Evolutionary conservation across 108 stramenopile genomes (phyloP).

Genomic region (Skeletonema marinoi): DNA sequence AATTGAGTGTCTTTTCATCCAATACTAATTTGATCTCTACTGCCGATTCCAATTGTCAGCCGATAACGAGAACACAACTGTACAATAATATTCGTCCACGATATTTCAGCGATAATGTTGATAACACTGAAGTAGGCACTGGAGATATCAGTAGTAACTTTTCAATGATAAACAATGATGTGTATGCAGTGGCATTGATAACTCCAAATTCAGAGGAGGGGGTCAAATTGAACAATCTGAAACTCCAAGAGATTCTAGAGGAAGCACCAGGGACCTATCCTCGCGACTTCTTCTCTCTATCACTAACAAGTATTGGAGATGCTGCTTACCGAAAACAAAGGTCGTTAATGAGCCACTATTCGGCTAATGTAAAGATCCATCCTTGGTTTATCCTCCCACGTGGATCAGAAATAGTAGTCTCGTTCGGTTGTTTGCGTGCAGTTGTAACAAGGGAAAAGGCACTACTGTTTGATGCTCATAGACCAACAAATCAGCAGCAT

Average conservation of each 20-base stretch:
- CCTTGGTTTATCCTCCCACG: conserved; percentile 79
- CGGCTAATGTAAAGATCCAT: conserved; percentile 38
- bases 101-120: background rate
- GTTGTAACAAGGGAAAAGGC: conserved; percentile 61
- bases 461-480: conserved; percentile 80
- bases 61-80: background rate
- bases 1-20: background rate
- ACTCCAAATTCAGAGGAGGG: conserved; percentile 2
- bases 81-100: background rate
- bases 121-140: background rate
- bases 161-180: conserved; percentile 6
- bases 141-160: too few relatives aligned
- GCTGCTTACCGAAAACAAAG: conserved; percentile 19
- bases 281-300: conserved; percentile 79
- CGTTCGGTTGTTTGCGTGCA: conserved; percentile 80
- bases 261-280: conserved; percentile 62
- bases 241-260: conserved; percentile 57
- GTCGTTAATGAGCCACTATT: conserved; percentile 41
- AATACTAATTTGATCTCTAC: background rate
- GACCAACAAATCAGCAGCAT: conserved; percentile 55
- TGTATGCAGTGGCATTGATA: conserved; percentile 39
- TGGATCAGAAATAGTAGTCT: conserved; percentile 60
- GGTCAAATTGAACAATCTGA: conserved; percentile 27
- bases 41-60: background rate
- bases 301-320: conserved; percentile 60